Base-by-base conservation (phyloP, 495 filamentous ascomycete species). In the Xylaria cubensis region DNA sequence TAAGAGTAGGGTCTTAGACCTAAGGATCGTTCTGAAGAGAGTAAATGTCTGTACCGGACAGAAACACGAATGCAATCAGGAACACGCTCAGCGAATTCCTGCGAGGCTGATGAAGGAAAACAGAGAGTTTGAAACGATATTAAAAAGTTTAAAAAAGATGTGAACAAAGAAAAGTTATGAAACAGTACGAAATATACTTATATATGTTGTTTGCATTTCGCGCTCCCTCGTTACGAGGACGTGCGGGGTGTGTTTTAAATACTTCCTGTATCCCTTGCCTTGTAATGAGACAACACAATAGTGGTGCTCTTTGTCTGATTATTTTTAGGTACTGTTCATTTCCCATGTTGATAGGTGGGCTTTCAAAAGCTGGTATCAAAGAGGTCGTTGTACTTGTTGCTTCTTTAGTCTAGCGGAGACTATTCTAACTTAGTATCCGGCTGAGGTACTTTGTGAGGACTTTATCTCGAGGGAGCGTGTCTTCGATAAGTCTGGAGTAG, bases 21-120 rank as follows among this genome's bases (percentile, higher is more conserved):
- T 21, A 29, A 6, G n/a, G 26, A 29, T 41, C n/a, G n/a, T 42
- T 29, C 46, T 10, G 17, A 62, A 39, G 36, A 19, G 36, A 24
- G 24, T 46, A 48, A 46, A 13, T 69, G n/a, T 65, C 69, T 65
- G 69, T 71, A 58, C 69, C 69, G 13, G 69, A 71, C 69, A 64
- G 61, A 36, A 32, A 53, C 12, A 39, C 5, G 39, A 48, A 42
- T 71, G 19, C 53, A n/a, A 69, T 12, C 2, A 29, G 39, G 34
- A 41, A 53, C 61, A 41, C 19, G 42, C 55, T 26, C 24, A 15
- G 32, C 69, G 36, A 46, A 70, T 21, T 21, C 17, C 21, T 51
- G 26, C 0, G 21, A 26, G 10, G 34, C 24, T 13, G 53, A 26
- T 24, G 32, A 63, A 39, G 6, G 17, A 1, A 17, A 46, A 56